phyloP scores from a whole-genome alignment of 129 eudicot species.

The Artemisia tridentata region DNA sequence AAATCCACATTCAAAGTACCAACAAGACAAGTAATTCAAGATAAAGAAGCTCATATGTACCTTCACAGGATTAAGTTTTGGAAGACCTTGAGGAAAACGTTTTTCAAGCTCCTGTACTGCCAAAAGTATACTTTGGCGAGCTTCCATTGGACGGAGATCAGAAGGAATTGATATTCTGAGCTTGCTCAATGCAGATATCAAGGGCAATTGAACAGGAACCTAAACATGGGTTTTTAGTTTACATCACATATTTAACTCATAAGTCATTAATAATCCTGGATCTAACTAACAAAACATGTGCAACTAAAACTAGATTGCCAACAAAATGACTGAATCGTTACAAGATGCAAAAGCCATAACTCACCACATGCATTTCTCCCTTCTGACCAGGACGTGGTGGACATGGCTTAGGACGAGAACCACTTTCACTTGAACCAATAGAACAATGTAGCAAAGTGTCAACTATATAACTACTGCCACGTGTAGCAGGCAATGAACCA shows the following conservation, averaged over 20 bases:
- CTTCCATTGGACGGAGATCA: slow-evolving; percentile 89
- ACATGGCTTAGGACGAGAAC: slow-evolving; percentile 90
- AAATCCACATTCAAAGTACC: neutral
- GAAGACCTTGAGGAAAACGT: slow-evolving; percentile 93
- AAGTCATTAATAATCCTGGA: neutral
- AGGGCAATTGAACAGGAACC: slow-evolving; percentile 92
- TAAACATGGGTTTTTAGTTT: slow-evolving; percentile 17
- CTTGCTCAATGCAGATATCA: slow-evolving; percentile 79
- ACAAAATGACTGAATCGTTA: slow-evolving; percentile 9
- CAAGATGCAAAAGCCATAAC: slow-evolving; percentile 25
- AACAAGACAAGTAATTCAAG: neutral
- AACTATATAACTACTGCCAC: slow-evolving; percentile 80
- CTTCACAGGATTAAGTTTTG: slow-evolving; percentile 97
- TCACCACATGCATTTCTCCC: slow-evolving; percentile 99
- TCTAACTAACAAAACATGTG: neutral
- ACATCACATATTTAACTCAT: neutral
- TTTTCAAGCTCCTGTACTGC: slow-evolving; percentile 91
- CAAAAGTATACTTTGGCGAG: slow-evolving; percentile 70
- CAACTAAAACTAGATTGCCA: slow-evolving; percentile 2
- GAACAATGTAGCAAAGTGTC: slow-evolving; percentile 95
- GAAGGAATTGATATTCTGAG: slow-evolving; percentile 82
- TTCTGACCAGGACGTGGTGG: slow-evolving; percentile 97
- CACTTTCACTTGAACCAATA: slow-evolving; percentile 84
- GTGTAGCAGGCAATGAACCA: slow-evolving; percentile 66
- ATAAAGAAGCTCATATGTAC: slow-evolving; percentile 34